phyloP scores from a whole-genome alignment of 2,329 filamentous ascomycete species.

The Penicillium sp. region DNA sequence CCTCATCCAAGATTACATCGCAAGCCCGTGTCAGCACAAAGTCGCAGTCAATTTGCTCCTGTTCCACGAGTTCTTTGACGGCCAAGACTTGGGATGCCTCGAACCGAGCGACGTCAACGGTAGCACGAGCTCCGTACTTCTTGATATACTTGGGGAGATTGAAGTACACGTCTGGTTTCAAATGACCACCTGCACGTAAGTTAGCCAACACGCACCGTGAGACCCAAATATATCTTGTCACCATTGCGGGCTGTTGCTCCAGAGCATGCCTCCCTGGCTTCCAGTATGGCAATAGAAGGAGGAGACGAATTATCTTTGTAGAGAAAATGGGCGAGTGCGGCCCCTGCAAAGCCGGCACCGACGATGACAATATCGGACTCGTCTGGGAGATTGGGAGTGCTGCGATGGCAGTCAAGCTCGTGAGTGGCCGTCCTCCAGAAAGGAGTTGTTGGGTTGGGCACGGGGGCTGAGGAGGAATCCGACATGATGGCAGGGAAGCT shows the following conservation, averaged over 20 bases:
- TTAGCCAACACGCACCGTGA: background rate
- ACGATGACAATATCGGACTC: conserved; percentile 47
- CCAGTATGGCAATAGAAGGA: conserved; percentile 40
- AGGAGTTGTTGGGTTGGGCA: conserved; percentile 26
- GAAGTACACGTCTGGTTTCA: conserved; percentile 45
- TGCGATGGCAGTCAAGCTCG: conserved; percentile 43
- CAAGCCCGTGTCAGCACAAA: conserved; percentile 39
- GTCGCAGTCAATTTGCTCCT: conserved; percentile 46
- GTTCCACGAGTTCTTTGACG: conserved; percentile 40
- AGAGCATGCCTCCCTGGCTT: conserved; percentile 43
- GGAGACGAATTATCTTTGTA: conserved; percentile 18
- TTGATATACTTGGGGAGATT: conserved; percentile 33
- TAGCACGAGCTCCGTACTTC: conserved; percentile 37
- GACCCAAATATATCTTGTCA: conserved; percentile 7
- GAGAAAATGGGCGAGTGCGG: conserved; percentile 43
- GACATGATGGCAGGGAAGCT: too few species aligned
- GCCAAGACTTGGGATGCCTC: conserved; percentile 42
- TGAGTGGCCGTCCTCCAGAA: conserved; percentile 48
- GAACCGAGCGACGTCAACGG: conserved; percentile 40
- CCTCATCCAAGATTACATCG: conserved; percentile 39
- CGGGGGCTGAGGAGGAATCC: too few species aligned
- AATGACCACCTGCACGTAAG: conserved; percentile 35
- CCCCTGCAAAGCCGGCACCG: conserved; percentile 47
- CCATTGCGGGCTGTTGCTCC: conserved; percentile 46
- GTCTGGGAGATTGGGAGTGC: conserved; percentile 37